These are phyloP conservation scores for Boletus eberwhitei DNA, from an alignment of 768 basidiomycete genomes.

Conservation along the genomic window DNA sequence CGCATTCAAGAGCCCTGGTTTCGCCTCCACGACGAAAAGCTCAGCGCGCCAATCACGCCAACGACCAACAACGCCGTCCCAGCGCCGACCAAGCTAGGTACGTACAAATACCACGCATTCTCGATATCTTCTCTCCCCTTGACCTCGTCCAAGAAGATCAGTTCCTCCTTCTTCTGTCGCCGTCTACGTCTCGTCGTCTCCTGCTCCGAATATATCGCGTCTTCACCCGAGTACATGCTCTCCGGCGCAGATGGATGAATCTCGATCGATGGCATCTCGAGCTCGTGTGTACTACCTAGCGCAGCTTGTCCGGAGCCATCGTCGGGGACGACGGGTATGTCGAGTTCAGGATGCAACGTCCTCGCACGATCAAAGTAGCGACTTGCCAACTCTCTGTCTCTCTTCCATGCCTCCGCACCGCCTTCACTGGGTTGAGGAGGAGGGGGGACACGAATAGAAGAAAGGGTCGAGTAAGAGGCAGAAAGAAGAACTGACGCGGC, in stretches of 20 bases:
- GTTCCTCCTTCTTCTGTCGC: constrained; percentile 56
- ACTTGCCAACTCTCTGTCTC: constrained; percentile 67
- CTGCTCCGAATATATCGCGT: constrained; percentile 29
- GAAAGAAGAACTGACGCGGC: constrained; percentile 68
- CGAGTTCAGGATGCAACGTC: constrained; percentile 55
- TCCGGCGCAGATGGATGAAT: constrained; percentile 31
- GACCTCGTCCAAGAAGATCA: constrained; percentile 42
- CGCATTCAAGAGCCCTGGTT: constrained; percentile 53
- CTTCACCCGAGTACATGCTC: constrained; percentile 28
- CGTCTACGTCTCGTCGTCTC: constrained; percentile 40
- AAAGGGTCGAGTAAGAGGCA: constrained; percentile 71
- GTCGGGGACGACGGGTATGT: constrained; percentile 64
- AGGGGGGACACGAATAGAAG: constrained; percentile 68
- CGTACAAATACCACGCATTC: constrained; percentile 74
- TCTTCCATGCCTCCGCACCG: constrained; percentile 70
- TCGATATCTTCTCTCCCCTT: constrained; percentile 57
- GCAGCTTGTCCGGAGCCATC: constrained; percentile 34
- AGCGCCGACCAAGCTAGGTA: constrained; percentile 77
- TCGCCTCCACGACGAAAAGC: constrained; percentile 67
- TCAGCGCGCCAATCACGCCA: constrained; percentile 73
- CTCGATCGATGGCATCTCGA: constrained; percentile 72
- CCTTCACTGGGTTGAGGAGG: constrained; percentile 49
- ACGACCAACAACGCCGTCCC: constrained; percentile 81
- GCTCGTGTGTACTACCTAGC: constrained; percentile 34
- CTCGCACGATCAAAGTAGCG: constrained; percentile 72